Conservation (phyloP, 805 yeast genomes). For the Candida coquimbonensis region DNA sequence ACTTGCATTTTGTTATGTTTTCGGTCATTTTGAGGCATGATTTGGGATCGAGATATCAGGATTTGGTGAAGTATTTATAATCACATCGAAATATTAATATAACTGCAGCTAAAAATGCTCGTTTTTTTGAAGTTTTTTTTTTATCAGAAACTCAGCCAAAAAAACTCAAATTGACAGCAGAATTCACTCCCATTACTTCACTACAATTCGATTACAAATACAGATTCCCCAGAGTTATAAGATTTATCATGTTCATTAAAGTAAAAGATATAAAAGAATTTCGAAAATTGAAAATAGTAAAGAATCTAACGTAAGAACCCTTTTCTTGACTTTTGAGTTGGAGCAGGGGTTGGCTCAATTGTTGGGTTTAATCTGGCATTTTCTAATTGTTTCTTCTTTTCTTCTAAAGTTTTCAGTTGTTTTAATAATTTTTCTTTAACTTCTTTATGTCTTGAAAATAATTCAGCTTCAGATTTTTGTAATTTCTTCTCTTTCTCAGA, state of each 20-base stretch:
- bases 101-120: slow-evolving; percentile 1
- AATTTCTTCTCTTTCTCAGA: slow-evolving; percentile 94
- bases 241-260: neutral
- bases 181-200: neutral
- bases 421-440: slow-evolving; percentile 90
- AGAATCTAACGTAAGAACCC: slow-evolving; percentile 62
- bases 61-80: too few relatives aligned
- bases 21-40: neutral
- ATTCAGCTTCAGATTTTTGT: slow-evolving; percentile 93
- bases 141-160: neutral
- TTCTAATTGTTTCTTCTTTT: slow-evolving; percentile 78
- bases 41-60: too few relatives aligned
- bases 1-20: slow-evolving; percentile 7
- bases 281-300: neutral
- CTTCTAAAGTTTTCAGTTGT: slow-evolving; percentile 86
- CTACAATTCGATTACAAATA: neutral
- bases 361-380: slow-evolving; percentile 43
- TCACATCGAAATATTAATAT: neutral
- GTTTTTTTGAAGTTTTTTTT: neutral
- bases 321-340: slow-evolving; percentile 58
- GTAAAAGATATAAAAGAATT: neutral
- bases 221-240: neutral
- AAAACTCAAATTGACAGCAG: neutral
- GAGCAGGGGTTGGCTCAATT: slow-evolving; percentile 27
- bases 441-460: slow-evolving; percentile 91